These are phyloP conservation scores for Phaeoacremonium minimum DNA, from an alignment of 2,329 filamentous ascomycete genomes.

Conservation along the genomic window DNA sequence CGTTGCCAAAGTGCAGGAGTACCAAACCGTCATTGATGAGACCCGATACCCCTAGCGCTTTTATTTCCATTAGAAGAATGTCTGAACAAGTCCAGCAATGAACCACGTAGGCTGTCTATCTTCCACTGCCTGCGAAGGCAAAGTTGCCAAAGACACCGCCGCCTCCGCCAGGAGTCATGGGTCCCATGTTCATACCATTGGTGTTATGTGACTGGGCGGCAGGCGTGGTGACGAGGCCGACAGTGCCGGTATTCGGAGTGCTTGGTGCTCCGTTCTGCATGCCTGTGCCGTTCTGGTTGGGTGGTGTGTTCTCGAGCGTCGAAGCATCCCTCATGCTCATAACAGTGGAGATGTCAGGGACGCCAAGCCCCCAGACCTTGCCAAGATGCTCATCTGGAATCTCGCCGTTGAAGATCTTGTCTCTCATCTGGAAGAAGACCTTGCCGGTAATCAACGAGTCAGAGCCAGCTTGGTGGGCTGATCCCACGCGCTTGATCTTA, in stretches of 20 bases:
- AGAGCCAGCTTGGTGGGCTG: constrained; percentile 87
- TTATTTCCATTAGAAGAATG: too few relatives aligned
- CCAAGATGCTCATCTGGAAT: constrained; percentile 80
- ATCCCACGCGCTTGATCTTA: constrained; percentile 82
- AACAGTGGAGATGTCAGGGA: constrained; percentile 53
- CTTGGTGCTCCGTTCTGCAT: constrained; percentile 50
- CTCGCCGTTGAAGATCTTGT: constrained; percentile 79
- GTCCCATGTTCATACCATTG: constrained; percentile 57
- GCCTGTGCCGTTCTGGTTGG: constrained; percentile 24
- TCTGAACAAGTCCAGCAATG: too few relatives aligned
- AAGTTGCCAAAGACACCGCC: constrained; percentile 76
- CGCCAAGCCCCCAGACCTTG: constrained; percentile 90
- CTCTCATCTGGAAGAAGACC: constrained; percentile 90
- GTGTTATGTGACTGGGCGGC: constrained; percentile 49
- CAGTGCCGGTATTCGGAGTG: constrained; percentile 60
- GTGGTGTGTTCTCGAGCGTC: constrained; percentile 32
- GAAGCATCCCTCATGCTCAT: constrained; percentile 14
- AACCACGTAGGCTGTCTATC: too few relatives aligned
- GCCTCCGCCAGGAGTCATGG: constrained; percentile 74
- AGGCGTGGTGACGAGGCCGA: constrained; percentile 43
- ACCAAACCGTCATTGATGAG: too few relatives aligned
- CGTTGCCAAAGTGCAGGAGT: too few relatives aligned
- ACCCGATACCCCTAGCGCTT: too few relatives aligned
- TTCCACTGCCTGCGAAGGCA: constrained; percentile 36
- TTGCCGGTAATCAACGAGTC: constrained; percentile 90